Conservation (phyloP, 352 stramenopile genomes). For the Aphanomyces euteiches region DNA sequence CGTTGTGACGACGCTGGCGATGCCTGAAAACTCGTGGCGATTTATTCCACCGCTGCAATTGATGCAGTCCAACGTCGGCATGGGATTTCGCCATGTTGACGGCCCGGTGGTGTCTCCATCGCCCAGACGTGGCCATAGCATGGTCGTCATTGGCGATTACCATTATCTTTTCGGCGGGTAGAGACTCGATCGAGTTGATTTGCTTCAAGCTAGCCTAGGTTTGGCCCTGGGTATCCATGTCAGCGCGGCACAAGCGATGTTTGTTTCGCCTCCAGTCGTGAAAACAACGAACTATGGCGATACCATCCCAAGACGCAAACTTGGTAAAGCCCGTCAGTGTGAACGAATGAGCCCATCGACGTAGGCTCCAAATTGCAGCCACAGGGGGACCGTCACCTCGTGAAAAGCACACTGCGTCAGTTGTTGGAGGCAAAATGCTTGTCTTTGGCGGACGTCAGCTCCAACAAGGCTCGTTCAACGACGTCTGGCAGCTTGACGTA, state of each 20-base stretch:
- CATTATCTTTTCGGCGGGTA: slow-evolving; percentile 67
- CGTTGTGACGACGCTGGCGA: slow-evolving; percentile 37
- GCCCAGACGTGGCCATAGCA: slow-evolving; percentile 53
- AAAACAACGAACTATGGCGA: slow-evolving; percentile 72
- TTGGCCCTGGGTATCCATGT: slow-evolving; percentile 53
- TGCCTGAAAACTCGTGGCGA: slow-evolving; percentile 46
- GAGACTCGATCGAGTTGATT: background rate
- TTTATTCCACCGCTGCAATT: slow-evolving; percentile 25
- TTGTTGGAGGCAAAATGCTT: slow-evolving; percentile 44
- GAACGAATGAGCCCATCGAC: background rate
- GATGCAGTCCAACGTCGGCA: slow-evolving; percentile 19
- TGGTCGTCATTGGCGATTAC: slow-evolving; percentile 46
- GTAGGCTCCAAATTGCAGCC: slow-evolving; percentile 39
- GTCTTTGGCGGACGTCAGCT: slow-evolving; percentile 54
- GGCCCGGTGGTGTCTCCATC: slow-evolving; percentile 43
- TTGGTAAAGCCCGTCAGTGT: slow-evolving; percentile 31
- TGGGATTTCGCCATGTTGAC: slow-evolving; percentile 34
- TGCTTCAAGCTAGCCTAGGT: background rate
- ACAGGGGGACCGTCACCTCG: slow-evolving; percentile 35
- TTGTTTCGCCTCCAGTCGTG: slow-evolving; percentile 38
- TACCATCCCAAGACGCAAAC: slow-evolving; percentile 49
- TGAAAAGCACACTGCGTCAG: slow-evolving; percentile 59
- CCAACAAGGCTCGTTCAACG: slow-evolving; percentile 11
- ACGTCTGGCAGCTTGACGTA: slow-evolving; percentile 57
- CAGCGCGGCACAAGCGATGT: slow-evolving; percentile 44